Base-by-base conservation (phyloP, 1,284 basidiomycete species). In the Phellopilus nigrolimitatus region DNA sequence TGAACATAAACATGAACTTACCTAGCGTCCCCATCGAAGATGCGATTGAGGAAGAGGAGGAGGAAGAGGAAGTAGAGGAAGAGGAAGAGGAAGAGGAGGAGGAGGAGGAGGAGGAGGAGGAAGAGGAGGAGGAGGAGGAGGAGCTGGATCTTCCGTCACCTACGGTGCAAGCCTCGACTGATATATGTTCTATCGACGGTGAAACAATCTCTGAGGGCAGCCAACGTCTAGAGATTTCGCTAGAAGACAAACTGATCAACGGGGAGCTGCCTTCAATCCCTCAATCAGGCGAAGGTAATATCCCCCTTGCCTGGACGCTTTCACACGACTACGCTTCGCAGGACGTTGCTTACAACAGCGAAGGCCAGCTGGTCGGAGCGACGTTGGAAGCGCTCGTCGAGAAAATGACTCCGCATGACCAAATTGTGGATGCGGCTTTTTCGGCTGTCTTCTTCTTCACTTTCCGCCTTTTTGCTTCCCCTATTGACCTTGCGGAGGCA, bases 401-500 rank as follows among this genome's bases (percentile, higher is more conserved):
- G 69, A 92, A 91, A 70, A 88, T 99, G 84, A 95, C 95, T n/a
- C 91, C 94, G 2, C 91, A 95, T 63, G 91, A 94, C 62, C 84
- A 84, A 43, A 80, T 91, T 44, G 88, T 91, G 27, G 94, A 98
- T 60, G 75, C 85, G 13, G 81, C 82, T 0, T 94, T 97, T 64
- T 78, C 85, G 21, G 81, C 84, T 1, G 87, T 95, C 13, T 98
- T 99, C 73, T 95, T 95, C 75, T 74, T 95, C 62, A 97, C 94
- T 0, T 99, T 99, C 76, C 82, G 95, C n/a, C 70, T 97, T 57
- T 98, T 97, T 68, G 83, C 88, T 1, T 82, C 85, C 0, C 89
- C 95, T 0, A 53, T 69, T 5, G 84, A 89, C 53, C 78, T 99
- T 25, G 77, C 90, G 1, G 79, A 88, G 8, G 76, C 84, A 0